phyloP scores from a whole-genome alignment of 768 basidiomycete species.

The Tulasnella calospora region DNA sequence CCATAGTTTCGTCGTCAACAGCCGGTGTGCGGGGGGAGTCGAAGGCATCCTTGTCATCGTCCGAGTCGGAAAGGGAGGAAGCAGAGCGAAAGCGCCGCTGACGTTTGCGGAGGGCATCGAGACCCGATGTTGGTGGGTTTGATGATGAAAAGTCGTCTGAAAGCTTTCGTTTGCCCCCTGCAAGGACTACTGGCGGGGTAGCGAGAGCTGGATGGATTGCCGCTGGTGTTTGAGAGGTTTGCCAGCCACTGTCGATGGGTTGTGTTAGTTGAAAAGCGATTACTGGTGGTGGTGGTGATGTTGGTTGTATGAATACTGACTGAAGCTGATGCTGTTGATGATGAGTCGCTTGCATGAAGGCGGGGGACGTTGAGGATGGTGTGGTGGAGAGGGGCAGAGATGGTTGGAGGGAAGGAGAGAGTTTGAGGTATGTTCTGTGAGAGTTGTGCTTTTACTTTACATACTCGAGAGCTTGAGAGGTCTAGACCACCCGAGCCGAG shows the following conservation, averaged over 20 bases:
- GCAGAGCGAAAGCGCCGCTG: conserved; percentile 8
- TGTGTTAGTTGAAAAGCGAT: conserved; percentile 1
- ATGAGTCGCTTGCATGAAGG: conserved; percentile 1
- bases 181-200: background rate
- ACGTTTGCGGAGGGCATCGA: conserved; percentile 16
- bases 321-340: background rate
- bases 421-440: conserved; percentile 7
- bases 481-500: conserved; percentile 3
- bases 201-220: background rate
- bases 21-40: background rate
- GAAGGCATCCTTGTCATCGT: conserved; percentile 15
- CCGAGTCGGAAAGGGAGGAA: conserved; percentile 16
- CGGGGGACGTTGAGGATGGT: background rate
- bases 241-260: background rate
- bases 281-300: background rate
- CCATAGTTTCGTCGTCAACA: conserved; percentile 7
- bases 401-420: background rate
- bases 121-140: background rate
- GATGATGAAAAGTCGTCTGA: background rate
- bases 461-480: background rate
- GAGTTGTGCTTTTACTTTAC: conserved; percentile 8
- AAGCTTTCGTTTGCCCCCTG: background rate
- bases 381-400: background rate
- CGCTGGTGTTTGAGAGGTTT: background rate
- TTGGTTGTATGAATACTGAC: background rate